Evolutionary conservation across 2,329 filamentous ascomycete genomes (phyloP), one percentile per base, ranked within the genome.

Genomic region (Dendrostoma leiphaemia): DNA sequence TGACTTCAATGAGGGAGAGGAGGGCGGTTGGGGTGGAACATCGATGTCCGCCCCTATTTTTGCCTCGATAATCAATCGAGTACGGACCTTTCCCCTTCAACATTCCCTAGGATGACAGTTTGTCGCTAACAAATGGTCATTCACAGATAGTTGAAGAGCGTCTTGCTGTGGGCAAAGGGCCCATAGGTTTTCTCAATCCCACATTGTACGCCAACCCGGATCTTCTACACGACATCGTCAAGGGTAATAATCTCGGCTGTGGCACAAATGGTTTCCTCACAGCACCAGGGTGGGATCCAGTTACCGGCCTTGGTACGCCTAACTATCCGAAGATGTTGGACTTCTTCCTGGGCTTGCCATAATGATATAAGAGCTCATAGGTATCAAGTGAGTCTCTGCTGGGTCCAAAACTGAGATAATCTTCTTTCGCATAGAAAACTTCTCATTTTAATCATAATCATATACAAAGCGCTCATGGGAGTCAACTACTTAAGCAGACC

Each of bases 261-360:
- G 37, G 17, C 4, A 21, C 15, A 17, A 19, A 21, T 17, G 37
- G 37, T 17, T 40, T 40, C 17, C 15, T 17, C 4, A 21, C 37
- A 17, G 37, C 17, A 3, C 15, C 15, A 12, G 37, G 37, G 3
- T 40, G 37, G 37, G 37, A 40, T 40, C 37, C 37, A 9, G 37
- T 40, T 5, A 62, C 60, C 12, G 57, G 59, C n/a, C 32, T 61
- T 12, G 59, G 60, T 6, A 50, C 53, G 13, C 48, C 55, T 9
- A 54, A 59, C 26, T 63, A 53, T 48, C 43, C 53, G 44, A 57
- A 40, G 57, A 21, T 62, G 55, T 44, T 45, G 46, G 48, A 31
- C n/a, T 19, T 61, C 24, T 77, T 74, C 56, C 59, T 79, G 31
- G 12, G 6, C 6, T 21, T 40, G 15, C 37, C 37, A 40, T 40